These are phyloP conservation scores for Podila epicladia DNA, from an alignment of 192 early-diverging fungal genomes.

Conservation along the genomic window DNA sequence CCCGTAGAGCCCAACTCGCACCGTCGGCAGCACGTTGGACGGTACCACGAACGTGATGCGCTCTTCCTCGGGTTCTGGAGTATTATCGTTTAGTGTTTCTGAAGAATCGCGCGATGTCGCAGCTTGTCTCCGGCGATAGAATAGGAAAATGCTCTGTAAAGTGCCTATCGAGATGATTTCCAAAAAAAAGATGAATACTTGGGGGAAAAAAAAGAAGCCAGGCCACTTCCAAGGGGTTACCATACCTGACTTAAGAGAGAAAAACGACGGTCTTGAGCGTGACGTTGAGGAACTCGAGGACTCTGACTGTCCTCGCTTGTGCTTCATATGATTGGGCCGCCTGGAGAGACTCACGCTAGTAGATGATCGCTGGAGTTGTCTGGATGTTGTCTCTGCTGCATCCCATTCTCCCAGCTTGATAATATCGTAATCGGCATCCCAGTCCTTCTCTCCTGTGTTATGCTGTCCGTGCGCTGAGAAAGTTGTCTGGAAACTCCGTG, in stretches of 20 bases:
- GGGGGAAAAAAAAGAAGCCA: too few relatives aligned
- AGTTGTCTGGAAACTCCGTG: too few relatives aligned
- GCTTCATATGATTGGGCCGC: not conserved
- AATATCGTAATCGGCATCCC: not conserved
- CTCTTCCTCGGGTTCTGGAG: not conserved
- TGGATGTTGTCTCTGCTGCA: not conserved
- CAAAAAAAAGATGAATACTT: too few relatives aligned
- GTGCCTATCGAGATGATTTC: not conserved
- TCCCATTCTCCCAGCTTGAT: not conserved
- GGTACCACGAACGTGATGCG: constrained; percentile 20
- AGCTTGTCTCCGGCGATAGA: constrained; percentile 10
- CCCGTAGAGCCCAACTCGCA: constrained; percentile 34
- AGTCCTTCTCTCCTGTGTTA: not conserved
- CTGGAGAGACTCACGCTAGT: not conserved
- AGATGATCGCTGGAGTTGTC: not conserved
- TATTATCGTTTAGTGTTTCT: not conserved
- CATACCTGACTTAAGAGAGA: not conserved
- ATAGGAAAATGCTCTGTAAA: constrained; percentile 16
- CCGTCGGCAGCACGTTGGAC: constrained; percentile 15
- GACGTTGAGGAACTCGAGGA: not conserved
- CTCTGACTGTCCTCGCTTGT: not conserved
- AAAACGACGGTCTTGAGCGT: not conserved
- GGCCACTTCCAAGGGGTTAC: not conserved
- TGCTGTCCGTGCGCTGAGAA: too few relatives aligned
- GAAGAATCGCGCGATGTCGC: not conserved